Conservation (phyloP, 768 basidiomycete genomes). For the Chlorophyllum brunneum region DNA sequence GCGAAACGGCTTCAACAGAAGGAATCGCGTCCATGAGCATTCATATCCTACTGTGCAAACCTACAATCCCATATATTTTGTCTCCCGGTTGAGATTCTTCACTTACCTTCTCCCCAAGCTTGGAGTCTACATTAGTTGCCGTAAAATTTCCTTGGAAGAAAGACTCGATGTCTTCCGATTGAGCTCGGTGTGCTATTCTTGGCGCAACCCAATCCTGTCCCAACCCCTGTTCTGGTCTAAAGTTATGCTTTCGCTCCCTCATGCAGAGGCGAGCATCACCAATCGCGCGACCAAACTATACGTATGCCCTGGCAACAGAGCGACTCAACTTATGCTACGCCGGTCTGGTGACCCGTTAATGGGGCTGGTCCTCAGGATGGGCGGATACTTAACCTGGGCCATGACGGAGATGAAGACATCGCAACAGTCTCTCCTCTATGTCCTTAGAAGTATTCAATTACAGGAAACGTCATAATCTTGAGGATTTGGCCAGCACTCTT, state of each 20-base stretch:
- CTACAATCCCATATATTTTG: background rate
- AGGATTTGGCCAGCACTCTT: no score
- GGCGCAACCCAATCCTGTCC: background rate
- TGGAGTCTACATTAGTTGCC: background rate
- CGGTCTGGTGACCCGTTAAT: background rate
- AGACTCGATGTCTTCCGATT: background rate
- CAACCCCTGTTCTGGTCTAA: conserved; percentile 2
- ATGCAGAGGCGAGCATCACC: background rate
- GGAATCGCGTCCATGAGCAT: background rate
- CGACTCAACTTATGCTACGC: background rate
- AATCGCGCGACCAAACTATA: background rate
- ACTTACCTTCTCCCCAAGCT: background rate
- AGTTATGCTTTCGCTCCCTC: background rate
- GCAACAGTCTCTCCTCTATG: background rate
- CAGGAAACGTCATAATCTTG: no score
- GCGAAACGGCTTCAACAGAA: background rate
- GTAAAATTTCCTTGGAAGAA: no score
- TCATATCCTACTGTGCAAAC: background rate
- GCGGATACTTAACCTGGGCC: no score
- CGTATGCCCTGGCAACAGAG: background rate
- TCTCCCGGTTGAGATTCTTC: background rate
- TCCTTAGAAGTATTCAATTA: no score
- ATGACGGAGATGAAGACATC: no score
- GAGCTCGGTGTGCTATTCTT: background rate
- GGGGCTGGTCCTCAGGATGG: background rate